Evolutionary conservation across 2,329 filamentous ascomycete genomes (phyloP).

Genomic region (Ophiostoma sp.): DNA sequence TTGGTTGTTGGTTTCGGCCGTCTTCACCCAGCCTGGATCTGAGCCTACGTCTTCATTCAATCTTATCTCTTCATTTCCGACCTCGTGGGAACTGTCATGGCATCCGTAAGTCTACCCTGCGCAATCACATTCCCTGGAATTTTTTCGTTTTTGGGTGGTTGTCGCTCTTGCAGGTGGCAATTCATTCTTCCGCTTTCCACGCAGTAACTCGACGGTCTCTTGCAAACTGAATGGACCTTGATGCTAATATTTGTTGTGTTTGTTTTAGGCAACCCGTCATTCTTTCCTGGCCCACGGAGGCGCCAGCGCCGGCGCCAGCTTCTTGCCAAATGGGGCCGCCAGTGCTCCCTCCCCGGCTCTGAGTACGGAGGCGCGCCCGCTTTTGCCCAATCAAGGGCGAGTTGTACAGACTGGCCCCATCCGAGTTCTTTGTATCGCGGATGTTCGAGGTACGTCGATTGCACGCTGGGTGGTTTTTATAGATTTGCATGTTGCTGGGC

Average conservation of each 20-base stretch:
- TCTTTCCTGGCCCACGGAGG: constrained; percentile 46
- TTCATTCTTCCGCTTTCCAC: neutral
- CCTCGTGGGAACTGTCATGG: constrained; percentile 21
- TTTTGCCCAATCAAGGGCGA: constrained; percentile 67
- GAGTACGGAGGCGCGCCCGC: constrained; percentile 61
- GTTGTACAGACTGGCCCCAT: constrained; percentile 65
- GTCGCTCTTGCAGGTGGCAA: neutral
- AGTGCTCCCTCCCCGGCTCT: constrained; percentile 47
- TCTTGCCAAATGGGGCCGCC: constrained; percentile 63
- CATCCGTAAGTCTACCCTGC: constrained; percentile 24
- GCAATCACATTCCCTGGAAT: neutral
- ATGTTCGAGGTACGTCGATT: constrained; percentile 63
- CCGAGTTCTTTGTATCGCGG: constrained; percentile 68
- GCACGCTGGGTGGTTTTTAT: neutral
- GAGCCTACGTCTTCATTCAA: neutral
- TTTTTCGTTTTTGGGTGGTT: neutral
- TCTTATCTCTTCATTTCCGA: neutral
- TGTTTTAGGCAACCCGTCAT: constrained; percentile 39
- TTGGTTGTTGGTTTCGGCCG: neutral
- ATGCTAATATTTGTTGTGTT: neutral
- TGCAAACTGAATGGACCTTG: neutral
- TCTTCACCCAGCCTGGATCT: neutral
- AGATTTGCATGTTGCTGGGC: no score
- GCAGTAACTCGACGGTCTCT: neutral
- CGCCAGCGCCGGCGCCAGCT: constrained; percentile 42